Evolutionary conservation across 1,139 yeast species (phyloP).

Genomic region (Dujonia santamariae): DNA sequence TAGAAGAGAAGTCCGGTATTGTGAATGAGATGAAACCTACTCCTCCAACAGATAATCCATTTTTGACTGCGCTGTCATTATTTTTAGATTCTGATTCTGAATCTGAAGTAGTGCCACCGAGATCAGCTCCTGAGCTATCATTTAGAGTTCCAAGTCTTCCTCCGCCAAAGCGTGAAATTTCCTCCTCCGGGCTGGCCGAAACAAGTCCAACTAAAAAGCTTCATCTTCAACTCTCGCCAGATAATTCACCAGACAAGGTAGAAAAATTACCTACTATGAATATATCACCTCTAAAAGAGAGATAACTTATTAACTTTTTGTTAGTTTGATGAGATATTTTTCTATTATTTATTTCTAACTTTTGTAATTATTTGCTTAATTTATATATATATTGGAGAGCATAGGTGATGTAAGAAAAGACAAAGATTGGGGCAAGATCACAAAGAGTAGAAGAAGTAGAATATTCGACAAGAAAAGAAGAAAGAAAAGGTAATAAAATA

Average conservation of each 20-base stretch:
- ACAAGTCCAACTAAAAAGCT: constrained; percentile 8
- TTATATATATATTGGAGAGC: too few species aligned
- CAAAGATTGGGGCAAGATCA: too few species aligned
- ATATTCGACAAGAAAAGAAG: too few species aligned
- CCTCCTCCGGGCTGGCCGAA: constrained; percentile 9
- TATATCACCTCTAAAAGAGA: constrained; percentile 4
- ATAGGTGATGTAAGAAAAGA: too few species aligned
- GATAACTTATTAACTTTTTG: constrained; percentile 3
- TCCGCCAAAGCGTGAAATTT: constrained; percentile 6
- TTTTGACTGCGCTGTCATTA: neutral
- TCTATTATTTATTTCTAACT: neutral
- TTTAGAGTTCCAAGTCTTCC: neutral
- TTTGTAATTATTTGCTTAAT: too few species aligned
- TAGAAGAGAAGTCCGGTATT: neutral
- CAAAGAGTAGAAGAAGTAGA: too few species aligned
- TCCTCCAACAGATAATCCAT: neutral
- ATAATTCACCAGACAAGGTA: constrained; percentile 6
- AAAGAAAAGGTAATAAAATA: too few species aligned
- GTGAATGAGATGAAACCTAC: neutral
- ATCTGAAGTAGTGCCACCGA: constrained; percentile 1
- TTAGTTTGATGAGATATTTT: neutral
- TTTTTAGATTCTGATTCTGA: constrained; percentile 5
- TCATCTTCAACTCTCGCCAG: constrained; percentile 7
- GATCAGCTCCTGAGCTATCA: constrained; percentile 5
- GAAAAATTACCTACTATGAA: constrained; percentile 8